These are phyloP conservation scores for Mycosphaerelloides madeirae DNA, from an alignment of 2,329 filamentous ascomycete species.

Conservation along the genomic window DNA sequence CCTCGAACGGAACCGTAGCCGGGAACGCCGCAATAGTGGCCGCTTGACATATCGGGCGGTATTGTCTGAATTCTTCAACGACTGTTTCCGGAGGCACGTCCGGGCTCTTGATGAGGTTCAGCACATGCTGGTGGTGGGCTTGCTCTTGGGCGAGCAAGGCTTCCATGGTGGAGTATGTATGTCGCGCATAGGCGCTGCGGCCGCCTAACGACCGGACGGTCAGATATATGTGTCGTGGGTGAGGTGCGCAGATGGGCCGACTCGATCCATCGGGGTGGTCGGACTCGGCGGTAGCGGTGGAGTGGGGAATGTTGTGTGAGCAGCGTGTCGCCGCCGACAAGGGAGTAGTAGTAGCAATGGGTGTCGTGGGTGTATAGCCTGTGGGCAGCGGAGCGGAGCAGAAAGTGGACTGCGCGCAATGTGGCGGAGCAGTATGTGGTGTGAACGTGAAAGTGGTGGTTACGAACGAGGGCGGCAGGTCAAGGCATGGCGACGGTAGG, in stretches of 20 bases:
- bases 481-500: too few species aligned
- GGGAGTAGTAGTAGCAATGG: too few species aligned
- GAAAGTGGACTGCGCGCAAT: too few species aligned
- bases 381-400: too few species aligned
- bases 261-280: slow-evolving; percentile 53
- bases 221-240: slow-evolving; percentile 6
- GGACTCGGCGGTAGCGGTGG: background rate
- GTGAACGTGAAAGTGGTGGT: too few species aligned
- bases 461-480: too few species aligned
- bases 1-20: slow-evolving; percentile 62
- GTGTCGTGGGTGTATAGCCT: too few species aligned
- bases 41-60: slow-evolving; percentile 66
- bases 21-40: slow-evolving; percentile 69
- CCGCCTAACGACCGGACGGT: slow-evolving; percentile 8
- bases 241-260: slow-evolving; percentile 31
- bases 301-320: background rate
- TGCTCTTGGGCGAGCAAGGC: slow-evolving; percentile 29
- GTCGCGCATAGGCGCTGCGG: slow-evolving; percentile 25
- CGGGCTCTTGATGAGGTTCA: slow-evolving; percentile 21
- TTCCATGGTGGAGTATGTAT: slow-evolving; percentile 29
- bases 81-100: slow-evolving; percentile 22
- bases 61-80: slow-evolving; percentile 33
- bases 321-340: too few species aligned
- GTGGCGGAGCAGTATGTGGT: too few species aligned
- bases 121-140: slow-evolving; percentile 26